Base-by-base conservation (phyloP, 768 basidiomycete species). In the Udeniomyces megalosporus region DNA sequence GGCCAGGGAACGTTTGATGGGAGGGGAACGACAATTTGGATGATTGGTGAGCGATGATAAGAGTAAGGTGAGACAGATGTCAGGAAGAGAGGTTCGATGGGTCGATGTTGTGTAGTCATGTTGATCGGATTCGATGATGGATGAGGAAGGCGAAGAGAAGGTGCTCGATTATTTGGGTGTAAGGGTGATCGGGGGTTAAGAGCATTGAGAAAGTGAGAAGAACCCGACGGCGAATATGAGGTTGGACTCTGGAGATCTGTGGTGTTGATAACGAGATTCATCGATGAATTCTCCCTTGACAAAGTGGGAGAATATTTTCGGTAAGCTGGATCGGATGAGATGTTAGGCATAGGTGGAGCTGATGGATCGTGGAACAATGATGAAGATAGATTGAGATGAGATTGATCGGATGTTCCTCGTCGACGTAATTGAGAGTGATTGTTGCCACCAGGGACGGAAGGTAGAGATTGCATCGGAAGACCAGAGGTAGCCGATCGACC, bases 11-110 rank as follows among this genome's bases (percentile, higher is more conserved):
- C 56, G 32, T 58, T 46, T 11, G 48, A 3, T 22, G 56, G 55
- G n/a, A 63, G 24, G 17, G 62, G 62, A 28, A 58, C 56, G 31
- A 63, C 62, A 11, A 63, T 53, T 42, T 31, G 26, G 28, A 63
- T 20, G 24, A 63, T n/a, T 17, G 62, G 62, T 11, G 62, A 55
- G 2, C 62, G 62, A 38, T 56, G 26, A 47, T 42, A 63, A n/a
- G 34, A n/a, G 49, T 50, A 63, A 3, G 62, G 62, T 0, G 28
- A 32, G 0, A 56, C 46, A 4, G 55, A 45, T 6, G 38, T 29
- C 1, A 63, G 56, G 50, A 63, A 63, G 6, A 58, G n/a, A 0
- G 62, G 62, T 42, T 63, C 62, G 47, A 58, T 20, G 34, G 50
- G 47, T 24, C 28, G 29, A 34, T 8, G 53, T 10, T 6, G 50